phyloP scores from a whole-genome alignment of 2,329 filamentous ascomycete genomes.

The Fusarium kyushuense region DNA sequence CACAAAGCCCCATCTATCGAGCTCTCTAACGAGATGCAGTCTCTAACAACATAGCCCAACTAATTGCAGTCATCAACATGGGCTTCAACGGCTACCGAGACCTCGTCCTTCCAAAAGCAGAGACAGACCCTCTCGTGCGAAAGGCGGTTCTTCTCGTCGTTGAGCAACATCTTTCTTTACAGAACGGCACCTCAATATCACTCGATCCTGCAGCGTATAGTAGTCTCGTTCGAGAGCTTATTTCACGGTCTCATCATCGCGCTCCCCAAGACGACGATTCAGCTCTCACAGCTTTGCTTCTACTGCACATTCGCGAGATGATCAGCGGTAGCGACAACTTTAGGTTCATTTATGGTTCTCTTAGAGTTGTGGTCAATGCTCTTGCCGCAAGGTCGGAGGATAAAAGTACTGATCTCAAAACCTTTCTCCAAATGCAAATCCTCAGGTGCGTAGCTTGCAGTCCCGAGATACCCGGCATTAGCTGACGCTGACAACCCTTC shows the following conservation, averaged over 20 bases:
- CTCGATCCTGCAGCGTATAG: slow-evolving; percentile 29
- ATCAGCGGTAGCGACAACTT: slow-evolving; percentile 45
- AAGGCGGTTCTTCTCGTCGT: slow-evolving; percentile 40
- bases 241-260: slow-evolving; percentile 32
- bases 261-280: slow-evolving; percentile 42
- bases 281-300: slow-evolving; percentile 35
- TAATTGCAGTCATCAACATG: slow-evolving; percentile 43
- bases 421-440: slow-evolving; percentile 41
- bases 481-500: too few relatives aligned
- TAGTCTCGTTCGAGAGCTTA: slow-evolving; percentile 32
- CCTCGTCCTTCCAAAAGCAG: slow-evolving; percentile 35
- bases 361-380: slow-evolving; percentile 34
- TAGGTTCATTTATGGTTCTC: slow-evolving; percentile 34
- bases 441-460: too few relatives aligned
- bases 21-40: slow-evolving; percentile 9
- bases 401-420: slow-evolving; percentile 27
- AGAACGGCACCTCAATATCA: slow-evolving; percentile 18
- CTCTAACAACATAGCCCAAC: slow-evolving; percentile 41
- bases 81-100: slow-evolving; percentile 44
- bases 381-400: slow-evolving; percentile 8
- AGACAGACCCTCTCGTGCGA: slow-evolving; percentile 35
- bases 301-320: slow-evolving; percentile 42
- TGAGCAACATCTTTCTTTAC: slow-evolving; percentile 39
- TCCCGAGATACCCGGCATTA: too few relatives aligned
- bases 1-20: rapidly evolving